Percentiles rank a stretch among this genome's conserved stretches.
Evolutionary conservation across 2,329 filamentous ascomycete species (phyloP).

Genomic region (Cyphellophora attinorum): DNA sequence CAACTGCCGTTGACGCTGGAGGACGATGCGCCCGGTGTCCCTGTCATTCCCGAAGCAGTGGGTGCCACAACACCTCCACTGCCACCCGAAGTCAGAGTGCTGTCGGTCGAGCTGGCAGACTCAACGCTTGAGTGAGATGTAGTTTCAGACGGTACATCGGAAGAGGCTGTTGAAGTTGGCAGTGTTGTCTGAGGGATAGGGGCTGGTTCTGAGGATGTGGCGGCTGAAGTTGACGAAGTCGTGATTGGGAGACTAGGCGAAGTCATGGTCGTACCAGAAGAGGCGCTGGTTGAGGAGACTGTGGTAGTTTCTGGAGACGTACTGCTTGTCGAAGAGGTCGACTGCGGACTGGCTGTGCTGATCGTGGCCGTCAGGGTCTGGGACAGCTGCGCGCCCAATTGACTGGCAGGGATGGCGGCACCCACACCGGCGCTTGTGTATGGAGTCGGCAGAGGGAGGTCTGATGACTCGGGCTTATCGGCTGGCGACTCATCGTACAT

Average conservation of each 20-base stretch:
- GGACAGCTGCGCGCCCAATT: constrained; percentile 28
- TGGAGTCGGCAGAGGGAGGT: constrained; percentile 33
- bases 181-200: constrained; percentile 1
- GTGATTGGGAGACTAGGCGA: background rate
- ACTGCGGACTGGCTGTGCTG: constrained; percentile 1
- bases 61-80: background rate
- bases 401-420: constrained; percentile 34
- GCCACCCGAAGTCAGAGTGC: background rate
- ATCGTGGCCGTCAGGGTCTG: constrained; percentile 8
- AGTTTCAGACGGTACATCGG: background rate
- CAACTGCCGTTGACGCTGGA: background rate
- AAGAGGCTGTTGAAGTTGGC: background rate
- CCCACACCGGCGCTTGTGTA: constrained; percentile 38
- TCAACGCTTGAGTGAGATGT: background rate
- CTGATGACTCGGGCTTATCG: constrained; percentile 34
- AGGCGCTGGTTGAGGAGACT: background rate
- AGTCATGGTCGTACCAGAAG: background rate
- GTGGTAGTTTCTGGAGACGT: background rate
- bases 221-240: too few species aligned
- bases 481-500: constrained; percentile 30
- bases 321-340: constrained; percentile 1
- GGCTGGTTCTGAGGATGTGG: constrained; percentile 4
- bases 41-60: background rate
- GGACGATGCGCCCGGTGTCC: background rate
- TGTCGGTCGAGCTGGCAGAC: background rate